These are phyloP conservation scores for Bipolaris zeicola DNA, from an alignment of 2,329 filamentous ascomycete genomes.

Conservation along the genomic window DNA sequence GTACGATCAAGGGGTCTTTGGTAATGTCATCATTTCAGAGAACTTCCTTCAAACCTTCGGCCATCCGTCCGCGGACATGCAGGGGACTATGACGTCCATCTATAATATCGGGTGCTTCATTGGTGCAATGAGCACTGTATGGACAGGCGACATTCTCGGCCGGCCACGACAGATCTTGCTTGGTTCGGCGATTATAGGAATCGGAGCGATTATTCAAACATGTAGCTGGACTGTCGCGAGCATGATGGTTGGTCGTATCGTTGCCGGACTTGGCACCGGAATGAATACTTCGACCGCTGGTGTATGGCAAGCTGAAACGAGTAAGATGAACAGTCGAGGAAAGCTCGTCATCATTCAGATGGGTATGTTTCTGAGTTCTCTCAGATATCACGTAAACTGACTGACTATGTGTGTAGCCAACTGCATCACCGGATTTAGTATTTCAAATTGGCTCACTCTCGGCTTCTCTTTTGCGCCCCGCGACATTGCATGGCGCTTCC, in stretches of 20 bases:
- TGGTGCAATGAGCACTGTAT: slow-evolving; percentile 50
- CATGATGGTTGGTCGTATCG: slow-evolving; percentile 49
- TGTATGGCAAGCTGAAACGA: slow-evolving; percentile 56
- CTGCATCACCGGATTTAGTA: slow-evolving; percentile 52
- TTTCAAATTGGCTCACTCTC: slow-evolving; percentile 52
- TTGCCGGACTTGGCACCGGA: slow-evolving; percentile 54
- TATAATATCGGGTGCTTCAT: slow-evolving; percentile 54
- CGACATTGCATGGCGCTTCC: slow-evolving; percentile 51
- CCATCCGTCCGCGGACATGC: slow-evolving; percentile 38
- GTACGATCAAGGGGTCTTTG: slow-evolving; percentile 45
- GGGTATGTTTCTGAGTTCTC: slow-evolving; percentile 26
- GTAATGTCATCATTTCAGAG: slow-evolving; percentile 44
- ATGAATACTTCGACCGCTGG: slow-evolving; percentile 59
- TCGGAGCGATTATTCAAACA: slow-evolving; percentile 48
- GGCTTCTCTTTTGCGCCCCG: slow-evolving; percentile 50
- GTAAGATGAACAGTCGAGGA: slow-evolving; percentile 54
- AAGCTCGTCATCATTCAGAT: slow-evolving; percentile 55
- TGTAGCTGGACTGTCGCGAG: slow-evolving; percentile 45
- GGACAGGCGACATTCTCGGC: slow-evolving; percentile 64
- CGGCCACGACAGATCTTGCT: slow-evolving; percentile 63
- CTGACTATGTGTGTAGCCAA: slow-evolving; percentile 37
- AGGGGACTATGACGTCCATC: slow-evolving; percentile 51
- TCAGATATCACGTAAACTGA: too few relatives aligned
- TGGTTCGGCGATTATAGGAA: slow-evolving; percentile 54
- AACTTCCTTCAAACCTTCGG: slow-evolving; percentile 39